phyloP scores from a whole-genome alignment of 257 asterid species.

The Penstemon barbatus region DNA sequence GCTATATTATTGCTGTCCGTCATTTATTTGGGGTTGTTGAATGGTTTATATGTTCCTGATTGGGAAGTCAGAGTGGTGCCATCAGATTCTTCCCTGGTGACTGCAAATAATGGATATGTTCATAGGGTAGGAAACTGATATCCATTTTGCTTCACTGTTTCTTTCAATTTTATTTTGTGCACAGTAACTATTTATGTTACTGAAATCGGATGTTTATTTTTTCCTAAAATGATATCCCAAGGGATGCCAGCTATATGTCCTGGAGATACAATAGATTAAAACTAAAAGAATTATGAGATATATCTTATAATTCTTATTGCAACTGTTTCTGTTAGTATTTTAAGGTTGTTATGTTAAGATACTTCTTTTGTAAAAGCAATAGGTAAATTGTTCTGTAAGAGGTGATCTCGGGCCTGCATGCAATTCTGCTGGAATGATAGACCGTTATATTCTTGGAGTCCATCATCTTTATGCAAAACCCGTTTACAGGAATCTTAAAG shows the following conservation, averaged over 20 bases:
- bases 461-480: slow-evolving; percentile 74
- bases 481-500: slow-evolving; percentile 75
- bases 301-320: no score
- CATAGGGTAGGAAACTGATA: slow-evolving; percentile 43
- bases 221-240: not conserved
- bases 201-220: not conserved
- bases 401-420: slow-evolving; percentile 89
- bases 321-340: not conserved
- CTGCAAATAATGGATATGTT: slow-evolving; percentile 36
- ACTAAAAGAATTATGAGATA: not conserved
- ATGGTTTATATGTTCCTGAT: slow-evolving; percentile 76
- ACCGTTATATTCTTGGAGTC: slow-evolving; percentile 68
- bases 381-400: slow-evolving; percentile 83
- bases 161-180: slow-evolving; percentile 3
- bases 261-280: not conserved
- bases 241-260: not conserved
- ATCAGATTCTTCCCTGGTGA: slow-evolving; percentile 36
- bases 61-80: slow-evolving; percentile 53
- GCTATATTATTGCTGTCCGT: slow-evolving; percentile 45
- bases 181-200: not conserved
- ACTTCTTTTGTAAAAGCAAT: slow-evolving; percentile 17
- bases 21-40: slow-evolving; percentile 52
- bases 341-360: slow-evolving; percentile 3
- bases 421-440: slow-evolving; percentile 86
- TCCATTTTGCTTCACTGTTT: slow-evolving; percentile 6